Base-by-base conservation (phyloP, 2,329 filamentous ascomycete species). In the Phialophora expanda region DNA sequence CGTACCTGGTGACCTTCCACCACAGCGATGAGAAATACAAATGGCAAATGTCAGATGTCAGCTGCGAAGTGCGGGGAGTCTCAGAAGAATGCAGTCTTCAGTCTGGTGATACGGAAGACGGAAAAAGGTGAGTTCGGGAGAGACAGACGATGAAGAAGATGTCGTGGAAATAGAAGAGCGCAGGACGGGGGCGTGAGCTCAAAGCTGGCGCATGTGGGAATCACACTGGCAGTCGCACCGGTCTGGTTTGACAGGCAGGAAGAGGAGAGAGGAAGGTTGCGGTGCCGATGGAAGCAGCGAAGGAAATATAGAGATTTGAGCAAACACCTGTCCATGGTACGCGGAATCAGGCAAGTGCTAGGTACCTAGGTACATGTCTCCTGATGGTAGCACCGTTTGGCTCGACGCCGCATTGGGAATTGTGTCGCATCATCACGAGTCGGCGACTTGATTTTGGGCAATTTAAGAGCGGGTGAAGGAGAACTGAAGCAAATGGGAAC, bases 31-130 rank as follows among this genome's bases (percentile, higher is more conserved):
- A 57, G 53, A 51, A 58, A 57, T 53, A 48, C 62, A 59, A 63
- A 41, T 57, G 59, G 55, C 34, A 61, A 54, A 41, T 53, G 59
- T 63, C 34, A 61, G 60, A 56, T 56, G 63, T 56, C 62, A 61
- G 51, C 50, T 61, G 56, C 34, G 24, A 65, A 50, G 56, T 61
- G 63, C 46, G 58, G 20, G 30, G 48, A 17, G 24, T 53, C 26
- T 17, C 8, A 44, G 30, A 20, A 48, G 26, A 30, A 48, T 28
- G 48, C 48, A 30, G 4, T 30, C 8, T 26, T 58, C 41, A 34
- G 24, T 20, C n/a, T 50, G 56, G 34, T 61, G 46, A 41, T 22
- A 51, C 48, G 32, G 22, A 26, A 14, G 32, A 53, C 8, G 26
- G 32, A 54, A 53, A 61, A 51, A 53, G 46, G 46, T 61, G 22